Conservation (phyloP, 225 moss, liverwort and hornwort species). For the Polytrichum commune region DNA sequence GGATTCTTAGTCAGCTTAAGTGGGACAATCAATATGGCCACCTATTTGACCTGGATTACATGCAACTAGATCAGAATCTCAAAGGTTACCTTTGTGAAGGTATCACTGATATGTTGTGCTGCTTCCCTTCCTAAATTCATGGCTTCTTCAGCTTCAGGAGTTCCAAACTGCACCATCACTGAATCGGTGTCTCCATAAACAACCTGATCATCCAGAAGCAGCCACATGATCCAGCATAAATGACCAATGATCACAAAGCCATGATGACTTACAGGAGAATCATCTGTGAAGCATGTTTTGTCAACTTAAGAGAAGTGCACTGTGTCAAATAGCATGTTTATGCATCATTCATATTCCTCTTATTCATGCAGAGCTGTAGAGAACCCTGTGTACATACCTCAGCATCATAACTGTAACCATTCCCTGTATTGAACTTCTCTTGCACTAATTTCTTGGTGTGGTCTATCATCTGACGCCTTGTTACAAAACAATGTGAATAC, state of each 20-base stretch:
- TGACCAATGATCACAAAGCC: no score
- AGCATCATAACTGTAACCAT: slow-evolving; percentile 86
- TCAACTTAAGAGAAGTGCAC: no score
- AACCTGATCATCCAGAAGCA: slow-evolving; percentile 40
- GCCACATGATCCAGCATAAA: no score
- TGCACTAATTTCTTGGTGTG: slow-evolving; percentile 93
- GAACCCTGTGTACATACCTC: slow-evolving; percentile 37
- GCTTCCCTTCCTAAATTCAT: slow-evolving; percentile 96
- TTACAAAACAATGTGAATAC: slow-evolving; percentile 2
- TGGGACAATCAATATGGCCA: neutral
- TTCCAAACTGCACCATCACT: slow-evolving; percentile 99
- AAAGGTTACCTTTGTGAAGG: slow-evolving; percentile 77
- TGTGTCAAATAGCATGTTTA: no score
- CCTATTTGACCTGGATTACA: neutral
- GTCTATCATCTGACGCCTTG: slow-evolving; percentile 97
- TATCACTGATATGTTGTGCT: slow-evolving; percentile 89
- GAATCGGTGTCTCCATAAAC: slow-evolving; percentile 99
- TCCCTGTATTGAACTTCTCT: slow-evolving; percentile 78
- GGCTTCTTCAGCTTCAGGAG: slow-evolving; percentile 82
- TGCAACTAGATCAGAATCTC: neutral
- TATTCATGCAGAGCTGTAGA: neutral
- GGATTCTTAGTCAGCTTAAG: neutral
- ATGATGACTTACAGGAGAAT: no score
- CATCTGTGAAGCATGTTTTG: no score
- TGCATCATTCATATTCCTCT: no score